phyloP scores from a whole-genome alignment of 257 asterid genomes.

The Solanum sparsipilum region DNA sequence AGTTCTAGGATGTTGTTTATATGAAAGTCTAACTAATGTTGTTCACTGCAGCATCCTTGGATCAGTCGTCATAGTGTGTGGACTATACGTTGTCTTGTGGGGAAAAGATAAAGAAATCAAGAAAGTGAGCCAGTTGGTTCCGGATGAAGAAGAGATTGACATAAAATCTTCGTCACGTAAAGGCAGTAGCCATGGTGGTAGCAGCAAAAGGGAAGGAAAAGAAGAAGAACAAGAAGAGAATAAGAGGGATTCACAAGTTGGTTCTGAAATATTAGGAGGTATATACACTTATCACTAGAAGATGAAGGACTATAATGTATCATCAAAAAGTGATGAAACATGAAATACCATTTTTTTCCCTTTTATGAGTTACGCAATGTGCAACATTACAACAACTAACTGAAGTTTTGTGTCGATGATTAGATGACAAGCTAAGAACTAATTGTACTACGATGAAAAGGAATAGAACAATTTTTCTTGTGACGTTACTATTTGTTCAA shows the following conservation, averaged over 20 bases:
- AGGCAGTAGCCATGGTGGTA: neutral
- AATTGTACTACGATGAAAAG: neutral
- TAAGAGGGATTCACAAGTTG: neutral
- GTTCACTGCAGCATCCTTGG: conserved; percentile 39
- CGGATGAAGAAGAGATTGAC: neutral
- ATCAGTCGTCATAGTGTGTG: conserved; percentile 35
- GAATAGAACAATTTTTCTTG: neutral
- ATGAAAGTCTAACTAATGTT: neutral
- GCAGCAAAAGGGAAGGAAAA: neutral
- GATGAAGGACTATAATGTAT: neutral
- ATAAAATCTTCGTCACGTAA: neutral
- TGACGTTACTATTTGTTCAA: too few relatives aligned
- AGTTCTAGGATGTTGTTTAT: neutral
- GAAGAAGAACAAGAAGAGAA: neutral
- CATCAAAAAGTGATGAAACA: neutral
- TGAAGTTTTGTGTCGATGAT: neutral
- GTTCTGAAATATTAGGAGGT: conserved; percentile 6
- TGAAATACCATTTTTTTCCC: neutral
- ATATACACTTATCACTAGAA: neutral
- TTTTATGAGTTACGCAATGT: neutral
- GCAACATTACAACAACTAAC: neutral
- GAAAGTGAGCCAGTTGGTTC: conserved; percentile 17
- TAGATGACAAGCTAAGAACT: neutral
- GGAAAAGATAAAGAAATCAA: conserved; percentile 52
- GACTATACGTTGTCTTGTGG: conserved; percentile 57